Conservation (phyloP, 805 yeast species). For the Candida nonsorbophila region DNA sequence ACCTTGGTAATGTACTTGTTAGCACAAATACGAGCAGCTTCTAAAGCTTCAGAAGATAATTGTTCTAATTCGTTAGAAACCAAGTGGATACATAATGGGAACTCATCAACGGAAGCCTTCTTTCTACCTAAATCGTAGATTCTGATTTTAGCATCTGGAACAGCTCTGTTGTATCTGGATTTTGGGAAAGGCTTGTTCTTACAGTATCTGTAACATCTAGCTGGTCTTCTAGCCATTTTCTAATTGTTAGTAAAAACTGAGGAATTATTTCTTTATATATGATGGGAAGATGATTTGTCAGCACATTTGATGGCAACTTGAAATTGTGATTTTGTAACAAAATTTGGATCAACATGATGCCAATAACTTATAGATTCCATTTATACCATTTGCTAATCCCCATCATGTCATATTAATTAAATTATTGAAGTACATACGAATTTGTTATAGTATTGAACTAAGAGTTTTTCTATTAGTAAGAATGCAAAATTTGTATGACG, state of each 20-base stretch:
- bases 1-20: conserved; percentile 98
- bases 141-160: conserved; percentile 99
- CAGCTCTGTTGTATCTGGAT: conserved; percentile 99
- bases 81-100: conserved; percentile 98
- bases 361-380: too few species aligned
- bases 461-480: too few species aligned
- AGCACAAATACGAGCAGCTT: conserved; percentile 99
- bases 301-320: too few species aligned
- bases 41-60: conserved; percentile 98
- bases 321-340: too few species aligned
- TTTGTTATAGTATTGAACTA: too few species aligned
- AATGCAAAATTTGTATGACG: too few species aligned
- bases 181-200: conserved; percentile 99
- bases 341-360: too few species aligned
- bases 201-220: conserved; percentile 99
- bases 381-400: too few species aligned
- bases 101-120: conserved; percentile 99
- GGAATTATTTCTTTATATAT: neutral
- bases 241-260: conserved; percentile 11
- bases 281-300: neutral
- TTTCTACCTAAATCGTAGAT: conserved; percentile 99
- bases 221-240: conserved; percentile 99
- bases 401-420: too few species aligned
- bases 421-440: too few species aligned
- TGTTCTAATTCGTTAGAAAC: conserved; percentile 99